Evolutionary conservation across 2,329 filamentous ascomycete genomes (phyloP), one percentile per base, ranked within the genome.

Genomic region (Alternaria arborescens): DNA sequence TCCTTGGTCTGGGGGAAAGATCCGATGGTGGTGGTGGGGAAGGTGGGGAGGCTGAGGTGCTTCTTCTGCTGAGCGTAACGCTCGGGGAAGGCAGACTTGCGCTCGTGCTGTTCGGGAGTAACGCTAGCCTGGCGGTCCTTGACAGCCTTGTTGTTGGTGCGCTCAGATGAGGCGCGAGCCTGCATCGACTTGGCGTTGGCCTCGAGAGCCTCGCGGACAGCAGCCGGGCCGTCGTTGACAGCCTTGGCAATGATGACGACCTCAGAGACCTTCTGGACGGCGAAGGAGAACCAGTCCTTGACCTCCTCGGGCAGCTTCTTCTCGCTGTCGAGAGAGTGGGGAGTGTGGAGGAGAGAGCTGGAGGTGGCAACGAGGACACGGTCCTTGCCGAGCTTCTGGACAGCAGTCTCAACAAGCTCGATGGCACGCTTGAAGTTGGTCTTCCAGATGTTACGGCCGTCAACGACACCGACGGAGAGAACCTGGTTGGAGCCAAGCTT

Each of bases 391-490:
- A 99, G 89, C 86, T 97, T 93, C 86, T 97, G 92, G 76, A 98
- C 85, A 68, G 94, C 95, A 62, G 88, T 85, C 88, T 98, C 93
- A 64, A 95, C 91, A 68, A 85, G 88, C 86, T 95, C 94, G 69
- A 99, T 96, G 77, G 95, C 93, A 76, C 88, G 89, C 88, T 97
- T 91, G 85, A 97, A 91, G 90, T 98, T 97, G 84, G 93, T 97
- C 92, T 99, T 99, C 95, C 95, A 99, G 87, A 99, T 98, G 88
- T 99, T 99, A 78, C 95, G 93, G 77, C 95, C 95, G 76, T 99
- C 94, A 71, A 99, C 95, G 74, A 99, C 91, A 92, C 95, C 95
- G 69, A 89, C 91, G 70, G 95, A 99, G 70, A 99, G 90, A 72
- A 93, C 83, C 80, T 97, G 96, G 81, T 93, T 93, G 80, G 92